Base-by-base conservation (phyloP, 768 basidiomycete species). In the Galerina marginata region DNA sequence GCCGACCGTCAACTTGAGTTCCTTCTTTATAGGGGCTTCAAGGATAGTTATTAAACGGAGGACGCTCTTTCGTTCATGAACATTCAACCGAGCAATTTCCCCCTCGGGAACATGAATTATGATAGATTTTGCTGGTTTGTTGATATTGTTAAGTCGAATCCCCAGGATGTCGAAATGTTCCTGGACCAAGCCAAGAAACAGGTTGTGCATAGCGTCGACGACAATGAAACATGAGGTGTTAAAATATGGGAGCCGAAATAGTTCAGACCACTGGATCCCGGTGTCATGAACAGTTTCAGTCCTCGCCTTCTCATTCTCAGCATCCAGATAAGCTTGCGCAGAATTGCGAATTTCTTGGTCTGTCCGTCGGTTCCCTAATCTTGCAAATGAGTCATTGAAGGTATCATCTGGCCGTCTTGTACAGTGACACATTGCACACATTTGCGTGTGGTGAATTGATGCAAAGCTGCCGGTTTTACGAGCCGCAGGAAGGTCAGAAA, bases 151-250 rank as follows among this genome's bases (percentile, higher is more conserved):
- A 10, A 37, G 25, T 23, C 15, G 9, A 5, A 56, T 45, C 5
- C 51, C 46, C 6, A 75, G 50, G 4, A 65, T 60, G 14, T 69
- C 65, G 44, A 69, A 73, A 50, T 81, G 77, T 14, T 71, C 62
- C n/a, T 69, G 59, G 2, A 76, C 52, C 0, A 71, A 45, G 1
- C 76, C 74, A 1, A 79, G 68, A 33, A 74, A 71, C 0, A 80
- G 62, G 12, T 66, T 70, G 58, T 82, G 80, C 78, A 80, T 80
- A 1, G 74, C 52, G 55, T 82, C 78, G 10, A 79, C 63, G 1
- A 77, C 62, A 7, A 71, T 53, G 20, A 65, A 72, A 2, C 15
- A 33, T 2, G 68, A 62, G 7, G 71, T 69, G 43, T 77, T 63
- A 70, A 73, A 79, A 62, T 79, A 79, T 0, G 74, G 72, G 4